Evolutionary conservation across 2,329 filamentous ascomycete species (phyloP), one percentile per base, ranked within the genome.

Genomic region (Colletotrichum karsti): DNA sequence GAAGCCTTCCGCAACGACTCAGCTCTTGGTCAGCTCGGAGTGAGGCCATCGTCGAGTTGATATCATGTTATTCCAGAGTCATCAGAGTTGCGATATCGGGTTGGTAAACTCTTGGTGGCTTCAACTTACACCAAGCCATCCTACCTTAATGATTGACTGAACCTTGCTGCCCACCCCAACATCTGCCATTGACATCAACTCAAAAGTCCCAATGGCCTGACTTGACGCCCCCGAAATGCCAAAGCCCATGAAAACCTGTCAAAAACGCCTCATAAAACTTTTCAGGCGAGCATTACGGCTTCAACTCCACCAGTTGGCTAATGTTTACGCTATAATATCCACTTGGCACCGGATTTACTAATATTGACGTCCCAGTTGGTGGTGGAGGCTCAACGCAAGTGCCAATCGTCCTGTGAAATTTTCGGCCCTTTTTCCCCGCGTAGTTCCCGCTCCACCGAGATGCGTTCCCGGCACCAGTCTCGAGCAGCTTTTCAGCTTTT

Each of bases 341-440:
- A 67, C 64, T 57, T 33, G 59, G 58, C 44, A 54, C 39, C 7
- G 4, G 15, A 48, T 59, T 54, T 58, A 63, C 51, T 53, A 63
- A 58, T 48, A 39, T 39, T 53, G 42, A 54, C 37, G 42, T 64
- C 51, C 64, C 51, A 30, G 57, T 66, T 62, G 48, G 57, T 42
- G 30, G 50, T 62, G 50, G 57, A 42, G 57, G 18, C 39, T 37
- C 39, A 39, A n/a, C 58, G 3, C n/a, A 20, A 9, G 50, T 37
- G 28, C 50, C 30, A n/a, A 24, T 30, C n/a, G 24, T 20, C 57
- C 56, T 57, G 46, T 30, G 24, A 20, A 44, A 42, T 37, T 24
- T 58, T 67, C 53, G 60, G 64, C 35, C 60, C 64, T 54, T 48
- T 46, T 64, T 58, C 64, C 64, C 64, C 64, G 64, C 64, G 60